phyloP scores from a whole-genome alignment of 345 rosid genomes.

The Passiflora organensis region DNA sequence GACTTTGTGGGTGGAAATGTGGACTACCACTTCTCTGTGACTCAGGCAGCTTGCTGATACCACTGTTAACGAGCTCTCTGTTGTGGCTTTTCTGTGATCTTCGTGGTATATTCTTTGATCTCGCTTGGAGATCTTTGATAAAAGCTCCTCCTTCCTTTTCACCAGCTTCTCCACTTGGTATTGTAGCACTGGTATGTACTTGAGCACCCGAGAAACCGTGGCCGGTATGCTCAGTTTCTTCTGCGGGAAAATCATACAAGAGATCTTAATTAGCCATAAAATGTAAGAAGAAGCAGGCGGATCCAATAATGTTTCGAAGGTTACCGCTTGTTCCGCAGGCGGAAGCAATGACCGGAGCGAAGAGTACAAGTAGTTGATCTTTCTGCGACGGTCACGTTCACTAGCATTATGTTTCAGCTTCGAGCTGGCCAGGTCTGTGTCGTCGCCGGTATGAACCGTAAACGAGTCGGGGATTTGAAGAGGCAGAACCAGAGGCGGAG shows the following conservation, averaged over 20 bases:
- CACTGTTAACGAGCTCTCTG: not conserved
- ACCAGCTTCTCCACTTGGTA: constrained; percentile 31
- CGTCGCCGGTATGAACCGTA: too few species aligned
- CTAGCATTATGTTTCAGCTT: constrained; percentile 72
- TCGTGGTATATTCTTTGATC: constrained; percentile 12
- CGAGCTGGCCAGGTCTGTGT: too few species aligned
- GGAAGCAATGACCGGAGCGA: constrained; percentile 66
- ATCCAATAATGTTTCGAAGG: too few species aligned
- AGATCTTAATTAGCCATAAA: not conserved
- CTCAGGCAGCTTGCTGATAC: constrained; percentile 37
- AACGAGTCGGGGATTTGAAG: too few species aligned
- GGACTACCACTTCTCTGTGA: constrained; percentile 47
- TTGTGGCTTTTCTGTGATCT: constrained; percentile 15
- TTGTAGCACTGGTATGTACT: constrained; percentile 55
- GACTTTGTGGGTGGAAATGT: constrained; percentile 25
- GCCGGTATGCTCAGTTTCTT: constrained; percentile 50
- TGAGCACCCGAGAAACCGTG: constrained; percentile 37
- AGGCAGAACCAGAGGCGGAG: too few species aligned
- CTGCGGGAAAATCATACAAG: constrained; percentile 13
- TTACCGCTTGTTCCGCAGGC: constrained; percentile 42
- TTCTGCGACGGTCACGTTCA: constrained; percentile 60
- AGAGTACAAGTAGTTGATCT: constrained; percentile 48
- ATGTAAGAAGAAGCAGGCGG: too few species aligned
- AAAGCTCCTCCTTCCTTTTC: constrained; percentile 41
- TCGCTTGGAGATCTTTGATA: constrained; percentile 28